A percentile compares a stretch with the other conserved stretches of the same genome.
Evolutionary conservation across 257 asterid genomes (phyloP).

Genomic region (Haberlea rhodopensis): DNA sequence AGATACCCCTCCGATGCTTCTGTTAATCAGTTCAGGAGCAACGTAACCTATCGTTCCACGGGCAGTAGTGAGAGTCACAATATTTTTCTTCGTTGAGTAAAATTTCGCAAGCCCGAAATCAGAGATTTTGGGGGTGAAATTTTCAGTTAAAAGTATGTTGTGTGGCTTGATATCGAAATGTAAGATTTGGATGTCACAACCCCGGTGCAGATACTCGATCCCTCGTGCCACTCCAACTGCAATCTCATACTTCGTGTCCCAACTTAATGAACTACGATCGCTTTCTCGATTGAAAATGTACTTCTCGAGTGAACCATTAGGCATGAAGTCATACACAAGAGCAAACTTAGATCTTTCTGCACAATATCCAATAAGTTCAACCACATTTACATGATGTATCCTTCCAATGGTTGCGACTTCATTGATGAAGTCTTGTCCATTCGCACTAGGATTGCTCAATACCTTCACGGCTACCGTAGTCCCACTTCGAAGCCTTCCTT

Average conservation of each 20-base stretch:
- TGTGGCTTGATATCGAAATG: constrained; percentile 10
- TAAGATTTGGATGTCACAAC: constrained; percentile 23
- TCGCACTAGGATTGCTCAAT: constrained; percentile 9
- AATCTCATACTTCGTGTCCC: constrained; percentile 25
- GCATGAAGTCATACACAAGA: constrained; percentile 27
- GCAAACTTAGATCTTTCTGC: constrained; percentile 2
- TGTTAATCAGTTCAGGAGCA: constrained; percentile 28
- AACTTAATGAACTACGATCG: neutral
- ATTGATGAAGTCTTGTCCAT: constrained; percentile 26
- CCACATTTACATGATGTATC: neutral
- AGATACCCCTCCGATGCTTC: constrained; percentile 12
- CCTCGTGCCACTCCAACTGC: constrained; percentile 31
- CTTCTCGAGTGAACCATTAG: constrained; percentile 26
- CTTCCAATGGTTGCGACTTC: constrained; percentile 19
- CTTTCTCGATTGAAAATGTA: constrained; percentile 12
- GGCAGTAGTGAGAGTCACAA: constrained; percentile 21
- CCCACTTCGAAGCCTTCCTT: constrained; percentile 19
- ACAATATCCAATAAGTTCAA: too few species aligned
- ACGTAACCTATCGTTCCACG: constrained; percentile 30
- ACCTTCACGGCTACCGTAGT: constrained; percentile 18
- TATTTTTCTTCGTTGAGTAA: neutral
- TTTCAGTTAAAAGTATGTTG: neutral
- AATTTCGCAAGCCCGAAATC: neutral
- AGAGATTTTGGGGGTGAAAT: neutral
- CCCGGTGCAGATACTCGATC: constrained; percentile 22